These are phyloP conservation scores for Aspergillus bridgeri DNA, from an alignment of 495 filamentous ascomycete genomes.

Conservation along the genomic window DNA sequence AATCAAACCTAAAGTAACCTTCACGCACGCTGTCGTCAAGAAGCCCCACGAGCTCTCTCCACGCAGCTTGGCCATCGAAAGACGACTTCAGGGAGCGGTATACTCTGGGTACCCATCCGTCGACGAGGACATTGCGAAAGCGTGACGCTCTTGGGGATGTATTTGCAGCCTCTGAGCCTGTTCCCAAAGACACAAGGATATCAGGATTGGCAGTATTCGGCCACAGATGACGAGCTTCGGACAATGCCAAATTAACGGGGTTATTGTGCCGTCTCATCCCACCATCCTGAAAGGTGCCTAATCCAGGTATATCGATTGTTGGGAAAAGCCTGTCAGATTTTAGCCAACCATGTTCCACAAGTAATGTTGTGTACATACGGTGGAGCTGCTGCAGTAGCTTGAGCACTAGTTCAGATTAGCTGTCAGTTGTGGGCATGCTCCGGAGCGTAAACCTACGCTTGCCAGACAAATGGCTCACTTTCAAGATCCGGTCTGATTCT, in stretches of 20 bases:
- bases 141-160: not conserved
- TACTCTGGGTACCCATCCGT: slow-evolving; percentile 13
- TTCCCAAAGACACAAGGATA: slow-evolving; percentile 26
- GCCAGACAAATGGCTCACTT: slow-evolving; percentile 17
- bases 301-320: slow-evolving; percentile 13
- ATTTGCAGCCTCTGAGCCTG: slow-evolving; percentile 11
- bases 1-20: slow-evolving; percentile 6
- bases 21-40: slow-evolving; percentile 1
- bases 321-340: slow-evolving; percentile 8
- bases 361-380: slow-evolving; percentile 5
- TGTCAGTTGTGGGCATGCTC: not conserved
- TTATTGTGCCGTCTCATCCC: slow-evolving; percentile 33
- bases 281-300: slow-evolving; percentile 25
- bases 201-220: slow-evolving; percentile 12
- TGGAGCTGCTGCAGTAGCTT: slow-evolving; percentile 24
- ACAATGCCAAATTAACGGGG: slow-evolving; percentile 28
- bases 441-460: slow-evolving; percentile 17
- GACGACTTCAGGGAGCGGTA: slow-evolving; percentile 7
- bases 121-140: slow-evolving; percentile 12
- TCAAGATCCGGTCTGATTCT: slow-evolving; percentile 10
- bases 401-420: slow-evolving; percentile 14
- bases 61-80: slow-evolving; percentile 9
- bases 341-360: not conserved
- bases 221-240: slow-evolving; percentile 24
- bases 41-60: slow-evolving; percentile 5